These are phyloP conservation scores for Termitomyces sp. DNA, from an alignment of 1,284 basidiomycete species.

Conservation along the genomic window DNA sequence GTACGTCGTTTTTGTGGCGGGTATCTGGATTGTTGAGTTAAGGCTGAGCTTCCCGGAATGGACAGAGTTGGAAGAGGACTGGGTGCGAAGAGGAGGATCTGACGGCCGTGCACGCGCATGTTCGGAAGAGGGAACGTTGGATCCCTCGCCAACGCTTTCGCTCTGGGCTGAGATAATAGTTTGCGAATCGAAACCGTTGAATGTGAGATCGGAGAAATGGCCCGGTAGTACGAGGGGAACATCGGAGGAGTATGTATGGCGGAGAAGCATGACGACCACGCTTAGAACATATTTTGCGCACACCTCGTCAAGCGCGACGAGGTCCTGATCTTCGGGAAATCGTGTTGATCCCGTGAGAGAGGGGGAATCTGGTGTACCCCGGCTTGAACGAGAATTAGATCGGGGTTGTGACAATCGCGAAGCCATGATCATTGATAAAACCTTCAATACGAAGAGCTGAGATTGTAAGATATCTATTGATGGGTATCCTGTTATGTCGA, in stretches of 20 bases:
- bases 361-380: slow-evolving; percentile 23
- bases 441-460: slow-evolving; percentile 84
- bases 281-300: slow-evolving; percentile 84
- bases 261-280: slow-evolving; percentile 78
- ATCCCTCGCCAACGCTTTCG: slow-evolving; percentile 2
- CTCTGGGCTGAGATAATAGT: slow-evolving; percentile 28
- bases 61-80: slow-evolving; percentile 41
- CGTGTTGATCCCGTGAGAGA: slow-evolving; percentile 29
- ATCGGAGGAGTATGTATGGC: slow-evolving; percentile 62
- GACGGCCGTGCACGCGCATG: slow-evolving; percentile 1
- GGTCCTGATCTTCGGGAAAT: slow-evolving; percentile 53
- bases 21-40: slow-evolving; percentile 35
- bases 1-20: slow-evolving; percentile 45
- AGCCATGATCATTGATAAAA: slow-evolving; percentile 74
- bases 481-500: slow-evolving; percentile 45
- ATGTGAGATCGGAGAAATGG: slow-evolving; percentile 59
- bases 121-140: background rate
- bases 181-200: slow-evolving; percentile 64
- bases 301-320: slow-evolving; percentile 76
- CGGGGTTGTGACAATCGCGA: slow-evolving; percentile 61
- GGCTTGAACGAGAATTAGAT: slow-evolving; percentile 36
- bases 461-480: slow-evolving; percentile 81
- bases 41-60: slow-evolving; percentile 35
- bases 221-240: slow-evolving; percentile 59
- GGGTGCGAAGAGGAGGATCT: slow-evolving; percentile 25